A percentile compares a stretch with the other conserved stretches of the same genome.
phyloP scores from a whole-genome alignment of 179 eudicot genomes.

The Beta corolliflora region DNA sequence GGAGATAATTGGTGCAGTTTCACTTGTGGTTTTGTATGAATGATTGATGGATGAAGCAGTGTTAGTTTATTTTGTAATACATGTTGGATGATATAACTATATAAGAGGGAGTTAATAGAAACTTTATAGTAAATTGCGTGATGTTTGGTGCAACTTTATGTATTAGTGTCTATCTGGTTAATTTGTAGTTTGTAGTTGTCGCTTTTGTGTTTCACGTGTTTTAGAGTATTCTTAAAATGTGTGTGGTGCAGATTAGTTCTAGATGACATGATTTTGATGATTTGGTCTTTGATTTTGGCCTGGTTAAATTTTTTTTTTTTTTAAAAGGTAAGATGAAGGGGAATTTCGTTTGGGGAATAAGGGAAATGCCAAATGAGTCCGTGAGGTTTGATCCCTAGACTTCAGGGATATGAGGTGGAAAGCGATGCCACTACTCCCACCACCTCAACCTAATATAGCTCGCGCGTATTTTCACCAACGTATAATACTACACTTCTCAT shows the following conservation, averaged over 20 bases:
- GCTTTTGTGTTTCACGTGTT: conserved; percentile 16
- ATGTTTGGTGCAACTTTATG: conserved; percentile 24
- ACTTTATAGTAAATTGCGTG: background rate
- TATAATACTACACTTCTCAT: no score
- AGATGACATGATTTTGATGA: background rate
- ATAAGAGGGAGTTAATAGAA: conserved; percentile 9
- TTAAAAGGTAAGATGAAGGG: no score
- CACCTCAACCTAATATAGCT: no score
- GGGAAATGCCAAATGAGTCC: no score
- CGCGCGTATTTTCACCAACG: no score
- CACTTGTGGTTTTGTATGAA: background rate
- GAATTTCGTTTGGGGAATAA: no score
- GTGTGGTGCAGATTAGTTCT: conserved; percentile 7
- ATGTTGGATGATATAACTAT: background rate
- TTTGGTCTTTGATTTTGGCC: background rate
- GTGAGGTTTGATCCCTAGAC: no score
- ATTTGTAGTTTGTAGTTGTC: conserved; percentile 14
- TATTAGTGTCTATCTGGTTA: conserved; percentile 13
- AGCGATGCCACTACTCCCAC: no score
- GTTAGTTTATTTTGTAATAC: background rate
- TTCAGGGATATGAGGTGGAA: no score
- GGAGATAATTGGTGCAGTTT: background rate
- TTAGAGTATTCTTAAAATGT: background rate
- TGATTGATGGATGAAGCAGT: background rate
- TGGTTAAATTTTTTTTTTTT: no score